Conservation (phyloP, 2,329 filamentous ascomycete species). For the Neocatenulostroma microsporum region DNA sequence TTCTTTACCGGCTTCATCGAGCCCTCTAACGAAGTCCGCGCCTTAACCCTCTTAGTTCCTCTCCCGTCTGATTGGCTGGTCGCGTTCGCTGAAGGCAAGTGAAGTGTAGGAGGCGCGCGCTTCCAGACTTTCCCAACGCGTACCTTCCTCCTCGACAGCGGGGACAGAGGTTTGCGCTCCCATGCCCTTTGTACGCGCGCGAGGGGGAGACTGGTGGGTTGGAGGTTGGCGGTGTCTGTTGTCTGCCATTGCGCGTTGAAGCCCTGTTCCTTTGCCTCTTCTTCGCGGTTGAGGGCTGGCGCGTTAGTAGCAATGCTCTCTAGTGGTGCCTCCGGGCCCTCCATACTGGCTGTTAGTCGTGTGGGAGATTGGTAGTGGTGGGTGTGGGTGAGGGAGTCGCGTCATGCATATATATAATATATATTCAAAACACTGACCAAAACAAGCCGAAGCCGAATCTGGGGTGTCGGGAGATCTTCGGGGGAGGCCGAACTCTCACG, state of each 20-base stretch:
- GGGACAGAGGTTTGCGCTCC: constrained; percentile 41
- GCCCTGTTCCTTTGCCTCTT: not conserved
- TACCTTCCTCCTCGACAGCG: constrained; percentile 30
- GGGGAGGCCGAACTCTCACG: no score
- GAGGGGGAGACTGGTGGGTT: constrained; percentile 34
- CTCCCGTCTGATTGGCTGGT: constrained; percentile 4
- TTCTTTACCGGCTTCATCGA: constrained; percentile 40
- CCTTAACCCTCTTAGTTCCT: not conserved
- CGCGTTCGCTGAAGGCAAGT: not conserved
- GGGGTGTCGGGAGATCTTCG: no score
- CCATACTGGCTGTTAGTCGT: not conserved
- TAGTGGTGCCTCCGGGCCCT: constrained; percentile 4
- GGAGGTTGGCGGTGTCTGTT: constrained; percentile 33
- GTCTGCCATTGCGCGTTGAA: constrained; percentile 36
- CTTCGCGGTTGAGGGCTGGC: not conserved
- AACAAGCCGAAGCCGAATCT: no score
- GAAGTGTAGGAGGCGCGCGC: constrained; percentile 15
- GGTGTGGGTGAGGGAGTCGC: no score
- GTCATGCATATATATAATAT: no score
- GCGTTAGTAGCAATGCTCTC: constrained; percentile 1
- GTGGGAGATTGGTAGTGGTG: no score
- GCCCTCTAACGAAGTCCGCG: constrained; percentile 18
- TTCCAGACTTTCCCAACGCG: constrained; percentile 40
- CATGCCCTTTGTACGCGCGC: constrained; percentile 40
- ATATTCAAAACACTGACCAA: no score